phyloP scores from a whole-genome alignment of 2,329 filamentous ascomycete species.

The Xylariaceae sp. region DNA sequence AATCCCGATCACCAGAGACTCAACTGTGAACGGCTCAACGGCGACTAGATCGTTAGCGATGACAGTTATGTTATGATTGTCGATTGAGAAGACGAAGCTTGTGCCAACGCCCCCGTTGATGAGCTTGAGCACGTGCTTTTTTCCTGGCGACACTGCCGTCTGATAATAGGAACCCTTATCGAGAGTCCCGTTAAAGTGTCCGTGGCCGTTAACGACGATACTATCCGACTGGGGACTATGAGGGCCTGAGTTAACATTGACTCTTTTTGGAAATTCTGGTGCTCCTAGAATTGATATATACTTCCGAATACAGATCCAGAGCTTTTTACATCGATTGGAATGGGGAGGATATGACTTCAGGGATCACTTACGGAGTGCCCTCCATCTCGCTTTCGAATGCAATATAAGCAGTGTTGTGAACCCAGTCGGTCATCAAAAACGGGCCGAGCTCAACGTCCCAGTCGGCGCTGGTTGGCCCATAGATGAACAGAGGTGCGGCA shows the following conservation, averaged over 20 bases:
- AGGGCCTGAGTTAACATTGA: no score
- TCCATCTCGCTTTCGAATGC: constrained; percentile 18
- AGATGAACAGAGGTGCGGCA: constrained; percentile 44
- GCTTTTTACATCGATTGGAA: no score
- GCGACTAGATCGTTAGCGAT: constrained; percentile 47
- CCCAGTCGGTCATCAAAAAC: constrained; percentile 47
- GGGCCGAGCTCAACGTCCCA: constrained; percentile 48
- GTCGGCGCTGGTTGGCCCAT: constrained; percentile 41
- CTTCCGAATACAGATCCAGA: no score
- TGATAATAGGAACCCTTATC: constrained; percentile 26
- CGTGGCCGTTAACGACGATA: constrained; percentile 36
- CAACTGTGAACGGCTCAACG: constrained; percentile 44
- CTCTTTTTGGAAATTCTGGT: no score
- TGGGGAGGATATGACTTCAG: no score
- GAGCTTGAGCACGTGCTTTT: constrained; percentile 40
- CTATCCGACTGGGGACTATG: constrained; percentile 24
- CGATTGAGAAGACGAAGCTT: constrained; percentile 42
- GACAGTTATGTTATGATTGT: constrained; percentile 45
- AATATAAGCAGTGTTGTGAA: constrained; percentile 29
- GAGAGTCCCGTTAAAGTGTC: constrained; percentile 9
- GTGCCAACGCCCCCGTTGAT: constrained; percentile 44
- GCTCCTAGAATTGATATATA: no score
- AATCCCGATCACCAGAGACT: constrained; percentile 42
- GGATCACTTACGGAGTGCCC: no score
- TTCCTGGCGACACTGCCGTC: constrained; percentile 30